A percentile compares a stretch with the other conserved stretches of the same genome.
phyloP scores from a whole-genome alignment of 202 grass and related monocot genomes.

The Eragrostis tef region DNA sequence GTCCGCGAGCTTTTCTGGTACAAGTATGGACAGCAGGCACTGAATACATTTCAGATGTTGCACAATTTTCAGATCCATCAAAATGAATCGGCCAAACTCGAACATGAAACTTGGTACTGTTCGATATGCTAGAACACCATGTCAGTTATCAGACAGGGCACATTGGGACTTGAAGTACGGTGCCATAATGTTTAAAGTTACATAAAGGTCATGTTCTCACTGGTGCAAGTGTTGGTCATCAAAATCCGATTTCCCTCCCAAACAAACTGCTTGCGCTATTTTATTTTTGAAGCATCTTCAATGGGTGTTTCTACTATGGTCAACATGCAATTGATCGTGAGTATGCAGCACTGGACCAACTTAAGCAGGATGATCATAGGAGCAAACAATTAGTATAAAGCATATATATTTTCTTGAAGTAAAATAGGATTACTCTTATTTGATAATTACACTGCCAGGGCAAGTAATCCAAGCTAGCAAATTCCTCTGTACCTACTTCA shows the following conservation, averaged over 20 bases:
- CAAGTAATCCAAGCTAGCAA: too few species aligned
- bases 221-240: conserved; percentile 7
- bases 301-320: background rate
- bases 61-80: conserved; percentile 32
- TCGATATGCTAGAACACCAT: background rate
- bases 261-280: too few species aligned
- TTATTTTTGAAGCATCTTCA: background rate
- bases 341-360: background rate
- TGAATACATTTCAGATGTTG: conserved; percentile 22
- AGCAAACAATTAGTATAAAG: background rate
- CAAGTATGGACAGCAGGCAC: background rate
- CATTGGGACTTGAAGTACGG: conserved; percentile 6
- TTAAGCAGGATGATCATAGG: conserved; percentile 1
- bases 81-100: background rate
- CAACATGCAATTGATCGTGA: conserved; percentile 13
- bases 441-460: background rate
- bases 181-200: background rate
- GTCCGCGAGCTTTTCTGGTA: conserved; percentile 80
- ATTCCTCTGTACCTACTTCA: background rate
- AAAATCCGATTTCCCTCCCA: conserved; percentile 28
- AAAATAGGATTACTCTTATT: background rate
- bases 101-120: conserved; percentile 29
- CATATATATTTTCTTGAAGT: background rate
- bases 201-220: background rate
- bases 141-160: background rate